phyloP scores from a whole-genome alignment of 495 filamentous ascomycete genomes.

The Xylaria telfairii region DNA sequence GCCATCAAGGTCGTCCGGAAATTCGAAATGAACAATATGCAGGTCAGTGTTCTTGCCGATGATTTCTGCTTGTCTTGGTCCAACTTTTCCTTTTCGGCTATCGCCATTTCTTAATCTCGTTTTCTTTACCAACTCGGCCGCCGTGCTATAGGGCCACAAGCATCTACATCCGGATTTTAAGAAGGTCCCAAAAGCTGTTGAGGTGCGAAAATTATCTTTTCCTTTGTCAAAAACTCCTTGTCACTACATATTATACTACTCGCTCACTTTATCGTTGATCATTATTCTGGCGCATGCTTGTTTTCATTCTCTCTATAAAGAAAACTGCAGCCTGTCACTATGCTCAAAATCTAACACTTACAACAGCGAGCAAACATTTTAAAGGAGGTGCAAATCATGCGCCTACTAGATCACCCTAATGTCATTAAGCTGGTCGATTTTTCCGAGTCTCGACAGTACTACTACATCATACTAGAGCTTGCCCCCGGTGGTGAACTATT shows the following conservation, averaged over 20 bases:
- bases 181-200: slow-evolving; percentile 89
- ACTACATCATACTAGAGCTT: slow-evolving; percentile 95
- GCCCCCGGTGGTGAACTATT: slow-evolving; percentile 96
- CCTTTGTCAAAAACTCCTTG: slow-evolving; percentile 37
- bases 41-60: slow-evolving; percentile 70
- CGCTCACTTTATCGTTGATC: slow-evolving; percentile 29
- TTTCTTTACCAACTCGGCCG: slow-evolving; percentile 50
- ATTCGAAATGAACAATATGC: slow-evolving; percentile 96
- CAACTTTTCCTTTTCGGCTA: slow-evolving; percentile 29
- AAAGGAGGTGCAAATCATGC: slow-evolving; percentile 99
- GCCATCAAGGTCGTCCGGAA: slow-evolving; percentile 99
- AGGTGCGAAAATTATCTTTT: slow-evolving; percentile 78
- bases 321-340: not conserved
- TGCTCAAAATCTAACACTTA: slow-evolving; percentile 26
- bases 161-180: slow-evolving; percentile 95
- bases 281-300: slow-evolving; percentile 23
- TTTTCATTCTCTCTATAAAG: slow-evolving; percentile 4
- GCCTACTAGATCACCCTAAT: slow-evolving; percentile 92
- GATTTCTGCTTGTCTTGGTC: slow-evolving; percentile 31
- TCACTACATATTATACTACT: slow-evolving; percentile 25
- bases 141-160: slow-evolving; percentile 71
- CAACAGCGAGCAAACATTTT: slow-evolving; percentile 90
- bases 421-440: slow-evolving; percentile 93
- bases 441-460: slow-evolving; percentile 91
- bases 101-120: slow-evolving; percentile 19